phyloP scores from a whole-genome alignment of 2,329 filamentous ascomycete species.

The Berkeleyomyces rouxiae region DNA sequence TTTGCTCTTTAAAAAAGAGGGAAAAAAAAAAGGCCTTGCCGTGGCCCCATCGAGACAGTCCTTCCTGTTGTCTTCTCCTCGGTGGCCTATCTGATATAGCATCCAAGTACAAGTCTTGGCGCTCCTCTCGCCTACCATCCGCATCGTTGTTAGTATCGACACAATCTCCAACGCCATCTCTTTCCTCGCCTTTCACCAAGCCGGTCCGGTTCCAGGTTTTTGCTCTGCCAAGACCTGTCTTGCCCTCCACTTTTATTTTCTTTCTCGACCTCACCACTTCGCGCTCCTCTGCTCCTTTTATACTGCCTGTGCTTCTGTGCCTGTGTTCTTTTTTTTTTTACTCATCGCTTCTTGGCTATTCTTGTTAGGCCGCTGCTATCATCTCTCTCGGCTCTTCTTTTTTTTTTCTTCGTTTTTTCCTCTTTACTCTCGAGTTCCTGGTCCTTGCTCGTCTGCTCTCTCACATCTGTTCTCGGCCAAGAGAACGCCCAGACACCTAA shows the following conservation, averaged over 20 bases:
- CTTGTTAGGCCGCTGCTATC: background rate
- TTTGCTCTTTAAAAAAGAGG: background rate
- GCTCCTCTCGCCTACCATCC: too few relatives aligned
- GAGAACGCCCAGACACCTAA: background rate
- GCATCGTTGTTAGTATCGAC: too few relatives aligned
- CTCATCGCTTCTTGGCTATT: background rate
- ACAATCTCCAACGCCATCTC: too few relatives aligned
- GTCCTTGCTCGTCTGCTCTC: background rate
- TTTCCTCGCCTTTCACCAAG: background rate
- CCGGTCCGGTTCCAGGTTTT: background rate
- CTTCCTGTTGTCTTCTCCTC: too few relatives aligned
- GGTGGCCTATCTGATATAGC: too few relatives aligned
- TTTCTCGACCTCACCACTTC: background rate
- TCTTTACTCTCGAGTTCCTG: background rate
- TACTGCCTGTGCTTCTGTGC: constrained; percentile 1
- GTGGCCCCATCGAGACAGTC: too few relatives aligned
- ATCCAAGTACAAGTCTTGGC: too few relatives aligned
- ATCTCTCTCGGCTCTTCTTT: background rate
- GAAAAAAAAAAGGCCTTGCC: too few relatives aligned
- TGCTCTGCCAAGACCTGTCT: background rate
- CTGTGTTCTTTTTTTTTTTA: background rate
- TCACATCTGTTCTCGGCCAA: background rate
- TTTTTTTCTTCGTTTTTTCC: background rate
- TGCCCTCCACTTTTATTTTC: background rate
- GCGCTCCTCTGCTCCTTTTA: background rate